Evolutionary conservation across 169 alveolate species (phyloP).

Genomic region (Prorocentrum cordatum): DNA sequence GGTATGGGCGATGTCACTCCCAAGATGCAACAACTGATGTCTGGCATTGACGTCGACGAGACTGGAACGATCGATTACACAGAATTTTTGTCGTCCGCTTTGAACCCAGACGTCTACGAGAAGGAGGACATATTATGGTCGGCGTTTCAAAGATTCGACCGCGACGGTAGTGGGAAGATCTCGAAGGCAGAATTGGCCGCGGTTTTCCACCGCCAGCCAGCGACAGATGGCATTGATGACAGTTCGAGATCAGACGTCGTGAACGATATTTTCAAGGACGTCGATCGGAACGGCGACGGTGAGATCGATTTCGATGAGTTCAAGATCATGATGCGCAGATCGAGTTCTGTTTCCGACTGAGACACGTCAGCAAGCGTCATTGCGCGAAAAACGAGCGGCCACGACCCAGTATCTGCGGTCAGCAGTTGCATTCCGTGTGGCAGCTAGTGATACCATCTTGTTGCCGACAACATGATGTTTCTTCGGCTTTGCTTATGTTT

Average conservation of each 20-base stretch:
- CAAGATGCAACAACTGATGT: constrained; percentile 71
- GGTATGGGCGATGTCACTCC: constrained; percentile 40
- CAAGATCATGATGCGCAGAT: constrained; percentile 79
- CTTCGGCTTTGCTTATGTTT: too few relatives aligned
- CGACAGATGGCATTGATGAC: not conserved
- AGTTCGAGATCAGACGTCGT: constrained; percentile 70
- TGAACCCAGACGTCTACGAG: constrained; percentile 64
- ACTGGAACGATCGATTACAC: constrained; percentile 76
- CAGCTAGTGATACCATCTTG: too few relatives aligned
- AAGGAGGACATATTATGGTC: constrained; percentile 74
- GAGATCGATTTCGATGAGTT: constrained; percentile 88
- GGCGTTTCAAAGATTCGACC: constrained; percentile 85
- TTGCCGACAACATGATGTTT: too few relatives aligned
- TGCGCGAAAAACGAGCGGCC: too few relatives aligned
- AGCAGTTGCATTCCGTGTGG: too few relatives aligned
- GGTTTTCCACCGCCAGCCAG: constrained; percentile 6
- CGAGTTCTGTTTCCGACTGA: too few relatives aligned
- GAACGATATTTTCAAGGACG: constrained; percentile 82
- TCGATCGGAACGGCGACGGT: constrained; percentile 87
- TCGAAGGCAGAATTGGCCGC: constrained; percentile 75
- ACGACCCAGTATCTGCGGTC: too few relatives aligned
- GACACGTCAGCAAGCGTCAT: too few relatives aligned
- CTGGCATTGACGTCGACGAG: constrained; percentile 75
- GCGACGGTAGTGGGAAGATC: constrained; percentile 82
- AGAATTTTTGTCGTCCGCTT: constrained; percentile 75